Conservation (phyloP, 2,329 filamentous ascomycete species). For the Epichloe typhina region DNA sequence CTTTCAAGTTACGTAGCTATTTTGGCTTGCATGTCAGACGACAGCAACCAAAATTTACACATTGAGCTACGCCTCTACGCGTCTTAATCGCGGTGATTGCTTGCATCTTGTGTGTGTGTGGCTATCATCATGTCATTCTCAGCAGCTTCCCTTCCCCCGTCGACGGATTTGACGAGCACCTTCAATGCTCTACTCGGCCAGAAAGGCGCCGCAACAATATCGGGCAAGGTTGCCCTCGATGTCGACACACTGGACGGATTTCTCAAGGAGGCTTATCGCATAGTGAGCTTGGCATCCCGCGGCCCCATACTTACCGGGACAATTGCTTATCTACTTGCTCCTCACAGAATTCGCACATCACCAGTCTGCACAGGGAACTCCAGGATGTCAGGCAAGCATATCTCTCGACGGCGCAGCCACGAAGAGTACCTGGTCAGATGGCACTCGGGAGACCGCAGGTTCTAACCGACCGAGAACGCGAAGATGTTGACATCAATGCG, state of each 20-base stretch:
- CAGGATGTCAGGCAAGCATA: conserved; percentile 78
- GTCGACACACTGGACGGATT: conserved; percentile 62
- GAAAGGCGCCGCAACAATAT: conserved; percentile 38
- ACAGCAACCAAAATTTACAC: not conserved
- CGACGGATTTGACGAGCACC: conserved; percentile 47
- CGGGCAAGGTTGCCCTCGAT: conserved; percentile 23
- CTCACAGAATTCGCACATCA: conserved; percentile 67
- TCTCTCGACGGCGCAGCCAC: conserved; percentile 64
- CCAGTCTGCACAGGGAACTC: conserved; percentile 67
- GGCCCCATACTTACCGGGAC: not conserved
- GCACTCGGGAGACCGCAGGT: conserved; percentile 34
- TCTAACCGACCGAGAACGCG: conserved; percentile 70
- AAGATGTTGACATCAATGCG: conserved; percentile 76
- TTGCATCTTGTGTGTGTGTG: too few species aligned
- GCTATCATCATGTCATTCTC: conserved; percentile 4
- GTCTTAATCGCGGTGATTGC: not conserved
- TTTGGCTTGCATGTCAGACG: not conserved
- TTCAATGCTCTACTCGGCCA: conserved; percentile 54
- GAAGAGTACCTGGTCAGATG: conserved; percentile 36
- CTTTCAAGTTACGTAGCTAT: conserved; percentile 1
- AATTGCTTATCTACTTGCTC: not conserved
- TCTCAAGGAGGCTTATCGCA: conserved; percentile 84
- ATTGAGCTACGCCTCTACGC: not conserved
- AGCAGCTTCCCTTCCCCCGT: conserved; percentile 19
- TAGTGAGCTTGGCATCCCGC: conserved; percentile 42